Conservation (phyloP, 2,329 filamentous ascomycete genomes). For the Zasmidium citrigriseum region DNA sequence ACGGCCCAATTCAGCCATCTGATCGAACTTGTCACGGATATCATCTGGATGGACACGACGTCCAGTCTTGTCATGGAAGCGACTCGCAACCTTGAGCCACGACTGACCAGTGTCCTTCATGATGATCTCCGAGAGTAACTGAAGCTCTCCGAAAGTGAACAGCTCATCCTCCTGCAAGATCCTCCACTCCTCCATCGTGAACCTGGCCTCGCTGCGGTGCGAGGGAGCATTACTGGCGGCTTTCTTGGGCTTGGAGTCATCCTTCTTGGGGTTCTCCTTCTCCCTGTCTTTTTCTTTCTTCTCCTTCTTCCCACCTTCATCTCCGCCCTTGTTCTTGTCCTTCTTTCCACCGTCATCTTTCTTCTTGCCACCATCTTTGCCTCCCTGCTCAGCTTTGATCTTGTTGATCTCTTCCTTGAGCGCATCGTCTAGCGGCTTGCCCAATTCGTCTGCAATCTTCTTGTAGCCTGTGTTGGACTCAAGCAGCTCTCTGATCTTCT, state of each 20-base stretch:
- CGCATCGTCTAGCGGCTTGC: conserved; percentile 6
- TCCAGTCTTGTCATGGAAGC: conserved; percentile 53
- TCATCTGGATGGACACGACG: conserved; percentile 45
- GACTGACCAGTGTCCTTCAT: conserved; percentile 36
- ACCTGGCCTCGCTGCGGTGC: conserved; percentile 25
- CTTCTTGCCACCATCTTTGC: conserved; percentile 18
- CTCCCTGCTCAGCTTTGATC: conserved; percentile 11
- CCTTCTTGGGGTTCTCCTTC: conserved; percentile 8
- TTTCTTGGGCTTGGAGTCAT: conserved; percentile 14
- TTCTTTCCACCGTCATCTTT: conserved; percentile 17
- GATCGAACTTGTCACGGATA: conserved; percentile 44
- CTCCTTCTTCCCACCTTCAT: conserved; percentile 14
- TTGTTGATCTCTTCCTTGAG: conserved; percentile 5
- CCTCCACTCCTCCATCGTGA: conserved; percentile 34
- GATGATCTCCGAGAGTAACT: conserved; percentile 46
- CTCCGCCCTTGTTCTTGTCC: conserved; percentile 21
- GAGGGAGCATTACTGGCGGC: conserved; percentile 13
- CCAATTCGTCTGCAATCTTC: conserved; percentile 8
- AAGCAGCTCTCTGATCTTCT: conserved; percentile 20
- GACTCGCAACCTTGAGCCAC: conserved; percentile 50
- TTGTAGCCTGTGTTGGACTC: conserved; percentile 6
- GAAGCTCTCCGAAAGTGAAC: conserved; percentile 42
- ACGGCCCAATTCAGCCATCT: conserved; percentile 20
- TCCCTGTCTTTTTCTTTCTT: conserved; percentile 11
- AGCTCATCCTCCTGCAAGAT: conserved; percentile 35